These are phyloP conservation scores for Pseudocercospora musae DNA, from an alignment of 2,329 filamentous ascomycete species.

Conservation along the genomic window DNA sequence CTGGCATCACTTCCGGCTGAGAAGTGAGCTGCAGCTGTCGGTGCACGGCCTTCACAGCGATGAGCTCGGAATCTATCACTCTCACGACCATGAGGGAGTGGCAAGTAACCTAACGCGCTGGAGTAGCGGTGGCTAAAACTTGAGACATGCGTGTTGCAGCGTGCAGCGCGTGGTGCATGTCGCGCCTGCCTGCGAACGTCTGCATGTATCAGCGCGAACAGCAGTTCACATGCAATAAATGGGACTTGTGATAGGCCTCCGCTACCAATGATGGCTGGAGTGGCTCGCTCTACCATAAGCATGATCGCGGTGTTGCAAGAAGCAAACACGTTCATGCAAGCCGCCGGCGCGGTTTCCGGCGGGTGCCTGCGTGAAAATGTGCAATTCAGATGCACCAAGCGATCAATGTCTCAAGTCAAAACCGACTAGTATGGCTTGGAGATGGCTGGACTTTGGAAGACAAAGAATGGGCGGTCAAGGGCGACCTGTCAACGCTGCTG, in stretches of 20 bases:
- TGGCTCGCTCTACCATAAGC: background rate
- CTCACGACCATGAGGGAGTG: too few species aligned
- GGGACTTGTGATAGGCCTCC: background rate
- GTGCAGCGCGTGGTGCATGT: background rate
- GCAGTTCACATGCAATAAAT: background rate
- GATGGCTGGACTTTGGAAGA: constrained; percentile 1
- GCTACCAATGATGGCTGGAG: background rate
- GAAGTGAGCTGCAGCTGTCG: too few species aligned
- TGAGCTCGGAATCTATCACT: too few species aligned
- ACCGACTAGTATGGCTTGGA: constrained; percentile 7
- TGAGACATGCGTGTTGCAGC: background rate
- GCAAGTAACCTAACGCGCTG: background rate
- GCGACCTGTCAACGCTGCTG: constrained; percentile 20
- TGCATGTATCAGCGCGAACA: background rate
- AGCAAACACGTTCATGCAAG: constrained; percentile 15
- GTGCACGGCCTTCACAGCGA: too few species aligned
- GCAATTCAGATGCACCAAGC: constrained; percentile 1
- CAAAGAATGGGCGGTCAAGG: constrained; percentile 20
- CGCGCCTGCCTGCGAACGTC: background rate
- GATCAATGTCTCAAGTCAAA: constrained; percentile 23
- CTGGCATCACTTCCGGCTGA: too few species aligned
- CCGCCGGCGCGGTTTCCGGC: constrained; percentile 1
- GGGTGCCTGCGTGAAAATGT: constrained; percentile 14
- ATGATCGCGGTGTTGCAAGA: background rate
- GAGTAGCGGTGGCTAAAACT: background rate